Conservation (phyloP, 169 alveolate species). For the Babesia caballi region DNA sequence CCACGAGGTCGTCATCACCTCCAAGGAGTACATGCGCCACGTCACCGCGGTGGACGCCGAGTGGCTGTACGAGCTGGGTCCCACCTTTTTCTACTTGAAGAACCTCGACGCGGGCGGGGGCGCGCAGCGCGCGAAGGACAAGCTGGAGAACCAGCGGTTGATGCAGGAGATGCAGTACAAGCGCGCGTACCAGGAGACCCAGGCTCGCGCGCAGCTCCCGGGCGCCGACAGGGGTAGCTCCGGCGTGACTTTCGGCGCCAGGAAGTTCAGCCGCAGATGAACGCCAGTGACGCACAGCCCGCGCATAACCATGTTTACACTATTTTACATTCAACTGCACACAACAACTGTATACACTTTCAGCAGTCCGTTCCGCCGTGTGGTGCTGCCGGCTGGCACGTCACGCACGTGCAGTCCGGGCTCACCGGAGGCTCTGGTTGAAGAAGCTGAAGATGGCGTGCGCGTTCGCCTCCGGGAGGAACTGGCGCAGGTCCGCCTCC, state of each 20-base stretch:
- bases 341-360: too few species aligned
- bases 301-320: too few species aligned
- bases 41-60: conserved; percentile 99
- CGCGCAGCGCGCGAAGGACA: conserved; percentile 63
- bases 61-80: conserved; percentile 93
- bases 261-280: conserved; percentile 1
- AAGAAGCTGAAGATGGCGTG: conserved; percentile 42
- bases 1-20: conserved; percentile 98
- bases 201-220: conserved; percentile 21
- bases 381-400: too few species aligned
- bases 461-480: conserved; percentile 50
- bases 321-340: not conserved
- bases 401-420: not conserved
- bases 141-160: conserved; percentile 60
- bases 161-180: conserved; percentile 58
- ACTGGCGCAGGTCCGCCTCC: conserved; percentile 38
- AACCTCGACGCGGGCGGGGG: conserved; percentile 46
- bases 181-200: conserved; percentile 14
- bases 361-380: too few species aligned
- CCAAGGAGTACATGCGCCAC: conserved; percentile 96
- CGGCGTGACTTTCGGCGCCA: conserved; percentile 45
- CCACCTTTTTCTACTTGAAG: conserved; percentile 80
- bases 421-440: conserved; percentile 20
- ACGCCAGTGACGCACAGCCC: not conserved
- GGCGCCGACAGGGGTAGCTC: conserved; percentile 5